Conservation (phyloP, 2,329 filamentous ascomycete species). For the Aspergillus sergii region DNA sequence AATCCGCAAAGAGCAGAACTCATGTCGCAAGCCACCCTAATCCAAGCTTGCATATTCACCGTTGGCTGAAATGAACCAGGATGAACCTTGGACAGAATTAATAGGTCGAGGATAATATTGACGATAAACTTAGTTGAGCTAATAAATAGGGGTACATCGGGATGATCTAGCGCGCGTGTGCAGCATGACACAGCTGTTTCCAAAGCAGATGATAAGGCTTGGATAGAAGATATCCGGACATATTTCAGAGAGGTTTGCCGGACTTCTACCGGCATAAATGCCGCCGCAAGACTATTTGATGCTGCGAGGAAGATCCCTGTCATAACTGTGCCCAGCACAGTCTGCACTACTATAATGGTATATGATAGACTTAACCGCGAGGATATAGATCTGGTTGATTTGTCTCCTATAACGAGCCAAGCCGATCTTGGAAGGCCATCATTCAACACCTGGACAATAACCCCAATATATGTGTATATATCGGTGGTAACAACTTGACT, state of each 20-base stretch:
- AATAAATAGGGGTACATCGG: slow-evolving; percentile 69
- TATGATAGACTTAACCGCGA: slow-evolving; percentile 63
- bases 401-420: slow-evolving; percentile 70
- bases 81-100: slow-evolving; percentile 68
- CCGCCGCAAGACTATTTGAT: slow-evolving; percentile 57
- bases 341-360: slow-evolving; percentile 60
- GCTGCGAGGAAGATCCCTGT: slow-evolving; percentile 61
- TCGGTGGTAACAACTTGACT: slow-evolving; percentile 66
- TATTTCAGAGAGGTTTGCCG: slow-evolving; percentile 62
- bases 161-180: slow-evolving; percentile 68
- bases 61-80: slow-evolving; percentile 58
- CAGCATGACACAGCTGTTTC: slow-evolving; percentile 64
- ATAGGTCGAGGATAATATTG: slow-evolving; percentile 68
- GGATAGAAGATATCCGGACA: slow-evolving; percentile 66
- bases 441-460: slow-evolving; percentile 69
- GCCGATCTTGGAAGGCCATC: slow-evolving; percentile 70
- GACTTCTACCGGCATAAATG: slow-evolving; percentile 65
- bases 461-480: slow-evolving; percentile 69
- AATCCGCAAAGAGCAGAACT: slow-evolving; percentile 59
- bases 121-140: slow-evolving; percentile 64
- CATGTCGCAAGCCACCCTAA: slow-evolving; percentile 64
- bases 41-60: slow-evolving; percentile 65
- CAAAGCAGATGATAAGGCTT: slow-evolving; percentile 62
- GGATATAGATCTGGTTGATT: slow-evolving; percentile 52
- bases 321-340: slow-evolving; percentile 59